Evolutionary conservation across 2,329 filamentous ascomycete species (phyloP), one percentile per base, ranked within the genome.

Genomic region (Colletotrichum falcatum): DNA sequence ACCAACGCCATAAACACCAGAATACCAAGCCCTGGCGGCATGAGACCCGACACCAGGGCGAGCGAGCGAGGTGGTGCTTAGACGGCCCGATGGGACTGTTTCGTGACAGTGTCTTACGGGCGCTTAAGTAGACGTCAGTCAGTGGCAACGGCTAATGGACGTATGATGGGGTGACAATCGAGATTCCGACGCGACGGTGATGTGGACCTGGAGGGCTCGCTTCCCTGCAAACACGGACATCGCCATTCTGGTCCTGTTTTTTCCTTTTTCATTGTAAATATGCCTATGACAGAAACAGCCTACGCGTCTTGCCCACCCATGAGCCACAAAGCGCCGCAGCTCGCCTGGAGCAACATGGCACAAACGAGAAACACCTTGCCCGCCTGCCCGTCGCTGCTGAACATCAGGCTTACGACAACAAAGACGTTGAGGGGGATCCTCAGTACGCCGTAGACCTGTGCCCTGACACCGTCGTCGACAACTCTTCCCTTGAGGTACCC

Each of bases 371-470:
- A 81, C 1, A 80, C 79, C 5, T 72, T 72, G 26, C 65, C 75
- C 5, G 74, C 75, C 20, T 74, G 73, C 3, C 76, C 76, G 44
- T 78, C 76, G 6, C 76, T 74, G 18, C 78, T 78, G 39, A 85
- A 74, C 33, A 81, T 75, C 65, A 89, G 75, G 16, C 85, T 83
- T 7, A 83, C 78, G 12, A 88, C 83, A 1, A 89, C 86, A 74
- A 89, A 88, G 20, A 86, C 72, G 74, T 90, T 90, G 71, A 91
- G 78, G 14, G 89, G 88, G 18, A 90, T 81, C 46, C 87, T 81
- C 74, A 89, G 76, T 59, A 88, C 78, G 1, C 83, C 84, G 73
- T 89, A 89, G 7, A 89, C 82, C 72, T 84, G 84, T 7, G 84
- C 86, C 53, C 87, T 78, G 9, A 85, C 81, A 3, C 81, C 83